Percentiles rank a stretch among this genome's conserved stretches.
Conservation (phyloP, 805 yeast genomes). For the Pichia cephalocereana region DNA sequence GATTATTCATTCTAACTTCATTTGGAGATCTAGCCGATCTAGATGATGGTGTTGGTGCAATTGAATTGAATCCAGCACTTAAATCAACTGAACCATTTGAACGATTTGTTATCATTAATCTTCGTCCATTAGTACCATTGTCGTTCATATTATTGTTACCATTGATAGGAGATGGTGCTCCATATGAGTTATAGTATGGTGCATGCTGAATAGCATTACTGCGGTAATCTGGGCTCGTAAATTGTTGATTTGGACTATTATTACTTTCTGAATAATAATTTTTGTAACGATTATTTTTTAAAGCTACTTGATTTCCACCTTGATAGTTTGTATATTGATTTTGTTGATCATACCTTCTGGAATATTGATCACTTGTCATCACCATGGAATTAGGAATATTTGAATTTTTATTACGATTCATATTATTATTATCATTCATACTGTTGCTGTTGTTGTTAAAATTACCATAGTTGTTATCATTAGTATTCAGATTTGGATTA, state of each 20-base stretch:
- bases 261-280: not conserved
- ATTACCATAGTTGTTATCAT: not conserved
- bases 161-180: not conserved
- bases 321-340: not conserved
- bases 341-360: not conserved
- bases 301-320: not conserved
- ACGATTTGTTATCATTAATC: constrained; percentile 22
- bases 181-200: not conserved
- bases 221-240: not conserved
- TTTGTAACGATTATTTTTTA: not conserved
- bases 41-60: not conserved
- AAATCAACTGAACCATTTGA: constrained; percentile 10
- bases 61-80: not conserved
- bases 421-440: not conserved
- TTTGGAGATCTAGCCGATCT: constrained; percentile 1
- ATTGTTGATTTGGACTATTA: not conserved
- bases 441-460: not conserved
- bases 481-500: not conserved
- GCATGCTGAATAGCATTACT: not conserved
- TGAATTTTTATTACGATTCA: too few relatives aligned
- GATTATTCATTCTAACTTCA: constrained; percentile 5
- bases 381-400: not conserved
- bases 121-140: constrained; percentile 2
- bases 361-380: not conserved
- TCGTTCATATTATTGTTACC: not conserved